Conservation (phyloP, 306 rosid species). For the Quercus suber region DNA sequence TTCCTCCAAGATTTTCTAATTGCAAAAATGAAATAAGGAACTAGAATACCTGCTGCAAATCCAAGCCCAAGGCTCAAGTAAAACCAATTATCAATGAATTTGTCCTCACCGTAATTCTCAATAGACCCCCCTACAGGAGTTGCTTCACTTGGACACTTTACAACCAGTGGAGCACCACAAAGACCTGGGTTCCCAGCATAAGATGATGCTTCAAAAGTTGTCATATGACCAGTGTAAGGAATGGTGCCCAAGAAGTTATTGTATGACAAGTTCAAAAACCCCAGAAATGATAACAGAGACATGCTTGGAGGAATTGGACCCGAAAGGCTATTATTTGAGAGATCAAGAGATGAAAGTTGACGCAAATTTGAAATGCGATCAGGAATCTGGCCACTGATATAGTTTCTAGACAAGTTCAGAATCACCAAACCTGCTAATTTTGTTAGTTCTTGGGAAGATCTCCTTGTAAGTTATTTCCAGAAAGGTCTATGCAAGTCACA, state of each 20-base stretch:
- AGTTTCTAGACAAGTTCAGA: constrained; percentile 42
- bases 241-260: constrained; percentile 35
- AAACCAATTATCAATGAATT: constrained; percentile 41
- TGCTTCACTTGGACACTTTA: constrained; percentile 20
- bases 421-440: constrained; percentile 33
- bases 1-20: constrained; percentile 34
- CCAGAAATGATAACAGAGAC: constrained; percentile 36
- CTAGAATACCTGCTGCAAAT: constrained; percentile 33
- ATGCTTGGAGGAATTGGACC: constrained; percentile 40
- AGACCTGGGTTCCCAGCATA: constrained; percentile 42
- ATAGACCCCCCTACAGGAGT: neutral
- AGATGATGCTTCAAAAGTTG: constrained; percentile 32
- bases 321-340: constrained; percentile 32
- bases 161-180: constrained; percentile 35
- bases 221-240: constrained; percentile 31
- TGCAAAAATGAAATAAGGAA: constrained; percentile 36
- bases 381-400: constrained; percentile 35
- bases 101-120: neutral
- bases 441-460: constrained; percentile 32
- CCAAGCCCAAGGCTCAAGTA: constrained; percentile 52
- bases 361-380: constrained; percentile 30
- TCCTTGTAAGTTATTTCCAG: constrained; percentile 40
- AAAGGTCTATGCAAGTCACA: constrained; percentile 44
- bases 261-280: constrained; percentile 36
- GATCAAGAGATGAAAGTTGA: constrained; percentile 41